These are phyloP conservation scores for Thelonectria rubi DNA, from an alignment of 2,329 filamentous ascomycete genomes.

Conservation along the genomic window DNA sequence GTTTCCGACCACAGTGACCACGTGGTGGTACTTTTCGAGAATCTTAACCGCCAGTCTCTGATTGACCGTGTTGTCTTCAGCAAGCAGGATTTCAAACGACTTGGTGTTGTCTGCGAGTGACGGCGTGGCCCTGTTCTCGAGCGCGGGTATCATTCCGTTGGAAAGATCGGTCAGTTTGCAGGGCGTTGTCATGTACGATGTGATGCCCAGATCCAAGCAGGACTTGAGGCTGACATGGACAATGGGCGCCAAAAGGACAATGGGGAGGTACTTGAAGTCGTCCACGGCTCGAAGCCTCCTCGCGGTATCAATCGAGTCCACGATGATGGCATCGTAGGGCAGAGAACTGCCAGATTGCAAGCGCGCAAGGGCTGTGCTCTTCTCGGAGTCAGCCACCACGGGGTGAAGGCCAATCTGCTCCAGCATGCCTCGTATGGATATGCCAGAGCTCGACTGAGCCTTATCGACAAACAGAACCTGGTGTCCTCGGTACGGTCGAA, in stretches of 20 bases:
- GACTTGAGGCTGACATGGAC: conserved; percentile 94
- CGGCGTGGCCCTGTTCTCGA: conserved; percentile 92
- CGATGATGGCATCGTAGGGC: conserved; percentile 93
- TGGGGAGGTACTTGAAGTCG: conserved; percentile 97
- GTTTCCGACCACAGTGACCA: conserved; percentile 92
- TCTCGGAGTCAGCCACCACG: conserved; percentile 83
- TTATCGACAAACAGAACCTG: conserved; percentile 96
- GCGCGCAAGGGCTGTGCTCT: conserved; percentile 65
- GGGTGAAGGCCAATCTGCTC: conserved; percentile 81
- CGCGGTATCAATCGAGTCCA: conserved; percentile 94
- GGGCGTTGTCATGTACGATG: conserved; percentile 98
- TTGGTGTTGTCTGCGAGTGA: conserved; percentile 92
- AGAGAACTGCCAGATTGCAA: conserved; percentile 65
- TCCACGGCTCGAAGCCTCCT: conserved; percentile 84
- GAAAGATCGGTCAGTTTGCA: conserved; percentile 93
- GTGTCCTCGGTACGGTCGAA: conserved; percentile 91
- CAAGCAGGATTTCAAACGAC: conserved; percentile 93
- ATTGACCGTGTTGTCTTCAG: conserved; percentile 97
- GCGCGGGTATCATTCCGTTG: conserved; percentile 93
- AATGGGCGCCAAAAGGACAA: conserved; percentile 88
- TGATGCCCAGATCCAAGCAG: conserved; percentile 92
- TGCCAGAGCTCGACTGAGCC: conserved; percentile 78
- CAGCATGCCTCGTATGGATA: conserved; percentile 82
- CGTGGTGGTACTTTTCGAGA: conserved; percentile 94
- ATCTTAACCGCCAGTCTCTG: conserved; percentile 97